These are phyloP conservation scores for Fragaria vesca DNA, from an alignment of 306 rosid species.

Conservation along the genomic window DNA sequence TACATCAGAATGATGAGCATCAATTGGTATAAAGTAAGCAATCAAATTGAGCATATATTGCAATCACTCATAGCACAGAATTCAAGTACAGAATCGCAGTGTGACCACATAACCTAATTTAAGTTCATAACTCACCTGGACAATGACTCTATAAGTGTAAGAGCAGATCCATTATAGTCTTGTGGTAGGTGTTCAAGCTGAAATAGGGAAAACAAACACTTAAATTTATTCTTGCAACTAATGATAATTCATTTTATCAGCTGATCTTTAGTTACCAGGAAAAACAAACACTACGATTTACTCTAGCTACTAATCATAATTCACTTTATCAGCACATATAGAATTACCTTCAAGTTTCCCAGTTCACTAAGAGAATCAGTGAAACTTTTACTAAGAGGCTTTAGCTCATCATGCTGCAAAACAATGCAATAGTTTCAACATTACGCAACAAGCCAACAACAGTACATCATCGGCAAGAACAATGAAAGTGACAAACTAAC, in stretches of 20 bases:
- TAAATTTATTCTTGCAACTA: constrained; percentile 18
- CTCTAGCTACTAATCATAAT: constrained; percentile 11
- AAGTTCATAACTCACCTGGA: constrained; percentile 54
- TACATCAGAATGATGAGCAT: constrained; percentile 23
- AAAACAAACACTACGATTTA: constrained; percentile 30
- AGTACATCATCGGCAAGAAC: constrained; percentile 16
- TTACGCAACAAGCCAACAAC: not conserved
- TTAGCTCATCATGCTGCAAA: constrained; percentile 94
- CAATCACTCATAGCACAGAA: not conserved
- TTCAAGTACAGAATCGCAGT: not conserved
- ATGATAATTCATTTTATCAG: constrained; percentile 9
- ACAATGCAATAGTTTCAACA: constrained; percentile 11
- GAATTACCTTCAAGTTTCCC: constrained; percentile 81
- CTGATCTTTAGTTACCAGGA: not conserved
- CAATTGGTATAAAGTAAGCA: constrained; percentile 9
- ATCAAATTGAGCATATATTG: constrained; percentile 15
- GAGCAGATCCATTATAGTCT: constrained; percentile 83
- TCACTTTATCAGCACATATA: not conserved
- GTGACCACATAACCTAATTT: not conserved
- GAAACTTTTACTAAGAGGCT: constrained; percentile 80
- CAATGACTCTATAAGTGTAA: constrained; percentile 86
- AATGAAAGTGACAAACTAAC: constrained; percentile 42
- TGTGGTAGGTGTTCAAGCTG: constrained; percentile 91
- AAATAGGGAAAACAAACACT: constrained; percentile 33
- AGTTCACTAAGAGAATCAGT: constrained; percentile 89